These are phyloP conservation scores for Xylaria sp. DNA, from an alignment of 2,329 filamentous ascomycete genomes.

Conservation along the genomic window DNA sequence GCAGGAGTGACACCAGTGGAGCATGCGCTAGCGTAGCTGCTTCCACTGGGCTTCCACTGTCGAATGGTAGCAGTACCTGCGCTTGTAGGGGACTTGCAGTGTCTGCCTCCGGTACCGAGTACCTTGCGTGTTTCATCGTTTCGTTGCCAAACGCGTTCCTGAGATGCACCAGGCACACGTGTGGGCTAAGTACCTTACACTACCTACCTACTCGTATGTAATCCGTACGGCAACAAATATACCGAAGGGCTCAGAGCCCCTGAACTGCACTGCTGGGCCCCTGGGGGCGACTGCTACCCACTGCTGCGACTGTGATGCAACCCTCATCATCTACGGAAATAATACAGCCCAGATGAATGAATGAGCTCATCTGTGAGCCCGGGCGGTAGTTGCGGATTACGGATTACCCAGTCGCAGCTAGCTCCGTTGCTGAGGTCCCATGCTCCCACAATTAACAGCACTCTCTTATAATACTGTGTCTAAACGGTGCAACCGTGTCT, in stretches of 20 bases:
- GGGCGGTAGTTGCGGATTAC: too few species aligned
- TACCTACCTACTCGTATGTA: neutral
- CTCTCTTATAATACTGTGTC: neutral
- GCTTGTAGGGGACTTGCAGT: neutral
- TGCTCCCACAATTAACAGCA: too few species aligned
- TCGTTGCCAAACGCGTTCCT: neutral
- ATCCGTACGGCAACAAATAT: neutral
- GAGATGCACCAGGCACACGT: neutral
- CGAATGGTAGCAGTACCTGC: neutral
- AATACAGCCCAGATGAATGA: too few species aligned
- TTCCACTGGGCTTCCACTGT: neutral
- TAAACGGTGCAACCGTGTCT: neutral
- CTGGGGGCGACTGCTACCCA: too few species aligned
- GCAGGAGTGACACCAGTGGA: neutral
- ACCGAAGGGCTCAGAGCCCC: neutral
- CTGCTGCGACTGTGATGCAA: too few species aligned
- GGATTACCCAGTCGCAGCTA: too few species aligned
- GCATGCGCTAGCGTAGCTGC: neutral
- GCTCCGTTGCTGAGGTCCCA: too few species aligned
- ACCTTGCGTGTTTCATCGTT: neutral
- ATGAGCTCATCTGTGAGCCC: too few species aligned
- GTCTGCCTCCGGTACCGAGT: neutral
- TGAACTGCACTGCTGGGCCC: too few species aligned
- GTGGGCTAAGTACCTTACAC: neutral
- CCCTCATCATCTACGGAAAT: too few species aligned